Evolutionary conservation across 106 monocot species (phyloP).

Genomic region (Allium fistulosum): DNA sequence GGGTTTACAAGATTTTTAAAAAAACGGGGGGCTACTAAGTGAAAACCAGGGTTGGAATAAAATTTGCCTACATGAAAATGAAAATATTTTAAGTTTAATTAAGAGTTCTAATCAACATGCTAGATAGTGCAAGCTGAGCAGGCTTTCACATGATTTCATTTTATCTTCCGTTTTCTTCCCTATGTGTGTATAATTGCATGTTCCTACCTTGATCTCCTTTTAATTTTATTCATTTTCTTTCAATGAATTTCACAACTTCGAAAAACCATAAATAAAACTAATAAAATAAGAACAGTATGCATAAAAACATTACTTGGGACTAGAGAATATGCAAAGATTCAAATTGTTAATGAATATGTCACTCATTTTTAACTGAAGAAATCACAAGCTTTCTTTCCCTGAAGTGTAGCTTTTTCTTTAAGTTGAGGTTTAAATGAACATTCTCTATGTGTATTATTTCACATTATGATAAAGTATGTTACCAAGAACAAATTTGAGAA

Average conservation of each 20-base stretch:
- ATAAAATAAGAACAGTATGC: not conserved
- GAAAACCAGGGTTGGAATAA: no score
- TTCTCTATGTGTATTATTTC: no score
- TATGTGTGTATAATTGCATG: slow-evolving; percentile 10
- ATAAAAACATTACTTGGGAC: not conserved
- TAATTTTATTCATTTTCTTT: not conserved
- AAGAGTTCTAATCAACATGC: not conserved
- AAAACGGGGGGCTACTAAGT: no score
- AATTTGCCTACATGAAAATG: not conserved
- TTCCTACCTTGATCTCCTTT: not conserved
- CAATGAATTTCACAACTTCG: not conserved
- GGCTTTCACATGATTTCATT: not conserved
- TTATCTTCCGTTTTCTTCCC: not conserved
- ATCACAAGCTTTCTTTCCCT: not conserved
- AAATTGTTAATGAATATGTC: not conserved
- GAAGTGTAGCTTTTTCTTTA: not conserved
- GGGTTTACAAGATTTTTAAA: no score
- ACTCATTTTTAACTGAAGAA: not conserved
- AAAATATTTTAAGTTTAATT: not conserved
- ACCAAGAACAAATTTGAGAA: not conserved
- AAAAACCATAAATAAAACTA: not conserved
- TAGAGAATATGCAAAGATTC: slow-evolving; percentile 5
- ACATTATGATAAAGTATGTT: no score
- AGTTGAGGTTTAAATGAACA: not conserved
- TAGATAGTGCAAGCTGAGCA: slow-evolving; percentile 3